Evolutionary conservation across 306 rosid genomes (phyloP).

Genomic region (Lathyrus tuberosus): DNA sequence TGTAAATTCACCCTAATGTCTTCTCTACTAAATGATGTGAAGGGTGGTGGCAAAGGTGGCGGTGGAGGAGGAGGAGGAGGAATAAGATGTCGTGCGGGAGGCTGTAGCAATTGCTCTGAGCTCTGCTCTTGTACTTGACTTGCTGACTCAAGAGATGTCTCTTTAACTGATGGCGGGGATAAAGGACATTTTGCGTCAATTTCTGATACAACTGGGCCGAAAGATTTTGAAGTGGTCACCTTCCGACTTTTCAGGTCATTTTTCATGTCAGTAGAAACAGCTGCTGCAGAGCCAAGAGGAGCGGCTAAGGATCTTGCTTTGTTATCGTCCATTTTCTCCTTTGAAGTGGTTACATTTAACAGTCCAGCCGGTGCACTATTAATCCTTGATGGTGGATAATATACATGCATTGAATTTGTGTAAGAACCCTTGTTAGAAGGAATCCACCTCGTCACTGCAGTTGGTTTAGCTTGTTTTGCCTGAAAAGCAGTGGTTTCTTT

Average conservation of each 20-base stretch:
- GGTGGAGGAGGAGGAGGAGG: conserved; percentile 37
- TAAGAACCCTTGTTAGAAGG: conserved; percentile 81
- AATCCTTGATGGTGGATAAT: conserved; percentile 76
- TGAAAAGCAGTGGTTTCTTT: conserved; percentile 65
- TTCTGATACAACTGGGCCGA: conserved; percentile 50
- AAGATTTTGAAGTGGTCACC: conserved; percentile 53
- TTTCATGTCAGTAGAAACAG: conserved; percentile 45
- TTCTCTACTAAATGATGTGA: conserved; percentile 30
- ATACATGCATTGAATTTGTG: conserved; percentile 76
- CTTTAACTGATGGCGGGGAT: conserved; percentile 45
- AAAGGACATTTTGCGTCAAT: conserved; percentile 45
- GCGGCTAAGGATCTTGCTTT: conserved; percentile 56
- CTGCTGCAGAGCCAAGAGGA: conserved; percentile 39
- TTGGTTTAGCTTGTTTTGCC: conserved; percentile 74
- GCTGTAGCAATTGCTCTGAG: conserved; percentile 40
- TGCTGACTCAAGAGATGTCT: conserved; percentile 40
- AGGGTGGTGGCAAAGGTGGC: conserved; percentile 39
- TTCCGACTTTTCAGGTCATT: conserved; percentile 56
- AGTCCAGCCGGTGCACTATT: conserved; percentile 72
- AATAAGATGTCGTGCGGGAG: conserved; percentile 36
- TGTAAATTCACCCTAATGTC: conserved; percentile 26
- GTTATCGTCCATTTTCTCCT: conserved; percentile 59
- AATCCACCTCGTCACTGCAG: conserved; percentile 75
- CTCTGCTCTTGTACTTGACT: conserved; percentile 34
- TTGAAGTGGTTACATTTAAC: conserved; percentile 44